Conservation (phyloP, 2,329 filamentous ascomycete species). For the Neonectria magnoliae region DNA sequence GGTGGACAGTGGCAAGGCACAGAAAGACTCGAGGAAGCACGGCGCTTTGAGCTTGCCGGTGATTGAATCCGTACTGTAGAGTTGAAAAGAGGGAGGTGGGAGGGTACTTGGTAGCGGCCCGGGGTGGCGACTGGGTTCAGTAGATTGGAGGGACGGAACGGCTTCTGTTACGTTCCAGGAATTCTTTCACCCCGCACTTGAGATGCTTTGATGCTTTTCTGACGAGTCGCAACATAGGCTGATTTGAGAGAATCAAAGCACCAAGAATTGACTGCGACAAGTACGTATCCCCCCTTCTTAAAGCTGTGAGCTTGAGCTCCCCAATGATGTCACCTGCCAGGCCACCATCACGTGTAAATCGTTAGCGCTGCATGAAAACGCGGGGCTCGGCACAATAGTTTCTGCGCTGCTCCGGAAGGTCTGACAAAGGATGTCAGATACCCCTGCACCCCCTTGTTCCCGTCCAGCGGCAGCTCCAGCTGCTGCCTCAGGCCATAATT, state of each 20-base stretch:
- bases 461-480: slow-evolving; percentile 1
- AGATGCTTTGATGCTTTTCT: slow-evolving; percentile 23
- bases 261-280: slow-evolving; percentile 20
- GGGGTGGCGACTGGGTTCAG: slow-evolving; percentile 27
- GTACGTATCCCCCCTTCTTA: slow-evolving; percentile 45
- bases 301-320: slow-evolving; percentile 42
- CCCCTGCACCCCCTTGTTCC: slow-evolving; percentile 9
- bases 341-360: slow-evolving; percentile 36
- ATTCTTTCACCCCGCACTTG: slow-evolving; percentile 42
- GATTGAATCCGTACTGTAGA: slow-evolving; percentile 20
- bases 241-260: slow-evolving; percentile 25
- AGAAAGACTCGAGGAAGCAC: slow-evolving; percentile 36
- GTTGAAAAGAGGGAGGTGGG: slow-evolving; percentile 12
- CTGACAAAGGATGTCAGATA: not conserved
- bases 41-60: slow-evolving; percentile 37
- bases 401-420: slow-evolving; percentile 23
- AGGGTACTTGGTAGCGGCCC: slow-evolving; percentile 17
- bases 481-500: slow-evolving; percentile 43
- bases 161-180: slow-evolving; percentile 39
- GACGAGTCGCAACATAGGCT: slow-evolving; percentile 36
- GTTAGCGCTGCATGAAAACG: slow-evolving; percentile 40
- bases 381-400: slow-evolving; percentile 40
- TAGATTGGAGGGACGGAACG: slow-evolving; percentile 44
- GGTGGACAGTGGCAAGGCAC: slow-evolving; percentile 35
- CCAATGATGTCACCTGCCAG: slow-evolving; percentile 41